Conservation (phyloP, 2,329 filamentous ascomycete genomes). For the Dothideomycetidae sp. region DNA sequence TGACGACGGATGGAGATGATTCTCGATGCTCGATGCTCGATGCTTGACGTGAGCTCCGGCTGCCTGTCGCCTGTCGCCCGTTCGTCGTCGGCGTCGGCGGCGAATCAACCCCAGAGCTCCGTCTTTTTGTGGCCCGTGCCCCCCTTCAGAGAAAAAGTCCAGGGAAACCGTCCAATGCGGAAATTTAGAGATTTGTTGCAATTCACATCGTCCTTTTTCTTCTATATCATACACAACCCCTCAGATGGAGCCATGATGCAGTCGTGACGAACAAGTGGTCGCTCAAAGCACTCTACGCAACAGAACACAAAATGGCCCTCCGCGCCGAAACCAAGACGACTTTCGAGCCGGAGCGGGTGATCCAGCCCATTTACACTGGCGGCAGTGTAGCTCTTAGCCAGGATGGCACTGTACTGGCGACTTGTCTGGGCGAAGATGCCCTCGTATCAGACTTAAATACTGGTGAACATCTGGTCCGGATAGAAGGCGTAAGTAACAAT, state of each 20-base stretch:
- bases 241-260: too few relatives aligned
- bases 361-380: conserved; percentile 88
- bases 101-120: too few relatives aligned
- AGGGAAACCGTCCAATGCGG: not conserved
- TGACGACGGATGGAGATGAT: conserved; percentile 2
- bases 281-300: too few relatives aligned
- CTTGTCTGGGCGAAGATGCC: conserved; percentile 82
- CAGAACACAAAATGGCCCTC: too few relatives aligned
- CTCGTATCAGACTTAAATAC: conserved; percentile 73
- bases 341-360: conserved; percentile 68
- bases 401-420: conserved; percentile 68
- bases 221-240: too few relatives aligned
- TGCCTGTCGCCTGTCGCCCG: conserved; percentile 5
- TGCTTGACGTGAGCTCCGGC: conserved; percentile 8
- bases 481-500: conserved; percentile 60
- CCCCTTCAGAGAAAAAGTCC: conserved; percentile 2
- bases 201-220: too few relatives aligned
- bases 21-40: too few relatives aligned
- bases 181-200: conserved; percentile 4
- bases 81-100: not conserved
- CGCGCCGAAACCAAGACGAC: conserved; percentile 60
- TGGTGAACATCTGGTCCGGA: conserved; percentile 64
- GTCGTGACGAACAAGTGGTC: too few relatives aligned
- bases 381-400: conserved; percentile 74
- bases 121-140: conserved; percentile 1